Conservation (phyloP, 2,329 filamentous ascomycete species). For the Fusarium hainanense region DNA sequence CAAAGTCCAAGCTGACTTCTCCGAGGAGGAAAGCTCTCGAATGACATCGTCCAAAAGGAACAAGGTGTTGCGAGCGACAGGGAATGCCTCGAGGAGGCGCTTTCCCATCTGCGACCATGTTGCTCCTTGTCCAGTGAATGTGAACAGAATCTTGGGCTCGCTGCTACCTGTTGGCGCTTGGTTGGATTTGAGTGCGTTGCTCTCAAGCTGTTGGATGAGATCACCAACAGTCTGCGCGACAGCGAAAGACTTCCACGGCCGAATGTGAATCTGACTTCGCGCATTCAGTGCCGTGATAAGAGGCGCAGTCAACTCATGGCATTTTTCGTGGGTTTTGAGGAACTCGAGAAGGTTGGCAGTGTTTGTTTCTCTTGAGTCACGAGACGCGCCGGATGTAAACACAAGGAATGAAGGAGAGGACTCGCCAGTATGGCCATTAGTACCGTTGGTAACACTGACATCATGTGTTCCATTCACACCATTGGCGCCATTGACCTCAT, state of each 20-base stretch:
- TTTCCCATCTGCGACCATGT: conserved; percentile 43
- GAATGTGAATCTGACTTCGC: conserved; percentile 35
- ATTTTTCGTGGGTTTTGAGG: conserved; percentile 27
- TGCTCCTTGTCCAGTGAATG: conserved; percentile 38
- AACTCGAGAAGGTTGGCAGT: conserved; percentile 28
- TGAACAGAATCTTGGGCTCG: conserved; percentile 19
- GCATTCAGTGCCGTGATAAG: conserved; percentile 36
- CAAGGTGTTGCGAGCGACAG: conserved; percentile 37
- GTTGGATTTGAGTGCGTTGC: conserved; percentile 35
- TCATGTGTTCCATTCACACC: neutral
- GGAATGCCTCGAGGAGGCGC: conserved; percentile 36
- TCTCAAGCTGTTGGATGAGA: conserved; percentile 34
- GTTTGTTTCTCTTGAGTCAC: conserved; percentile 34
- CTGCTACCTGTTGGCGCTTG: conserved; percentile 3
- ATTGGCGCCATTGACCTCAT: neutral
- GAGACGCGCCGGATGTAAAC: conserved; percentile 36
- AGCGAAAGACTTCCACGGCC: conserved; percentile 40
- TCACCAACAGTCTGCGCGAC: conserved; percentile 35
- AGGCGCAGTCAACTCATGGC: conserved; percentile 18
- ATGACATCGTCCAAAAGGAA: conserved; percentile 28
- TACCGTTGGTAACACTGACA: neutral
- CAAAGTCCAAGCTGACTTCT: conserved; percentile 21
- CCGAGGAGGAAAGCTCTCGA: conserved; percentile 19
- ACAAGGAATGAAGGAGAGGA: conserved; percentile 23
- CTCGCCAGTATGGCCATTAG: neutral